phyloP scores from a whole-genome alignment of 495 filamentous ascomycete species.

The Penicillium atrosanguineum region DNA sequence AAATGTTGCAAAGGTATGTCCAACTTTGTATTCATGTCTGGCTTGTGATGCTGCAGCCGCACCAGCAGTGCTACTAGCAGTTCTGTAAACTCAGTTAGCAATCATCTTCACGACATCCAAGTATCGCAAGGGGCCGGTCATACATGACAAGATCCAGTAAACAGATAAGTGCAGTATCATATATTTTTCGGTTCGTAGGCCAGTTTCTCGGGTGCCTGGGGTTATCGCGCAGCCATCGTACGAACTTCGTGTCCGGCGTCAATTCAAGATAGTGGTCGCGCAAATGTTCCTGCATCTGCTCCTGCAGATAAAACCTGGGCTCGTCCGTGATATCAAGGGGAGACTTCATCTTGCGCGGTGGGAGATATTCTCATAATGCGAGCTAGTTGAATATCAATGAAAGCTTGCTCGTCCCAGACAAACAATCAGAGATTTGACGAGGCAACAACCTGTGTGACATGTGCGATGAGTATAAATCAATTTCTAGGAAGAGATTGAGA shows the following conservation, averaged over 20 bases:
- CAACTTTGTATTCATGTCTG: constrained; percentile 28
- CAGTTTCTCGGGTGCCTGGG: constrained; percentile 43
- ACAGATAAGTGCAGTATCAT: constrained; percentile 35
- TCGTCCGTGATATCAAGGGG: constrained; percentile 10
- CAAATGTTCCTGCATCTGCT: constrained; percentile 18
- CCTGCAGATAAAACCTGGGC: constrained; percentile 12
- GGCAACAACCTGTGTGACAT: background rate
- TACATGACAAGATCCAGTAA: constrained; percentile 44
- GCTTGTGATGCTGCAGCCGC: constrained; percentile 36
- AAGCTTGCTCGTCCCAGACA: background rate
- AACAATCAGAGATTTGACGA: constrained; percentile 3
- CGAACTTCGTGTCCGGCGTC: constrained; percentile 34
- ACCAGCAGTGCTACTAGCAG: constrained; percentile 40
- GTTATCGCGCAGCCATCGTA: constrained; percentile 37
- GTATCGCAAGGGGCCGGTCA: constrained; percentile 2
- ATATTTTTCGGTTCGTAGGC: constrained; percentile 31
- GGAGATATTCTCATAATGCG: background rate
- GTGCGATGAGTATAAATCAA: constrained; percentile 3
- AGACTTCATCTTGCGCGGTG: constrained; percentile 12
- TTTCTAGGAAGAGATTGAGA: background rate
- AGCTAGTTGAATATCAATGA: background rate
- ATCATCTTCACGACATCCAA: background rate
- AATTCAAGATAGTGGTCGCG: constrained; percentile 28
- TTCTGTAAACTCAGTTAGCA: constrained; percentile 21
- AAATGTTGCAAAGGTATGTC: constrained; percentile 32